Evolutionary conservation across 1,284 basidiomycete species (phyloP), one percentile per base, ranked within the genome.

Genomic region (Waitea zeae): DNA sequence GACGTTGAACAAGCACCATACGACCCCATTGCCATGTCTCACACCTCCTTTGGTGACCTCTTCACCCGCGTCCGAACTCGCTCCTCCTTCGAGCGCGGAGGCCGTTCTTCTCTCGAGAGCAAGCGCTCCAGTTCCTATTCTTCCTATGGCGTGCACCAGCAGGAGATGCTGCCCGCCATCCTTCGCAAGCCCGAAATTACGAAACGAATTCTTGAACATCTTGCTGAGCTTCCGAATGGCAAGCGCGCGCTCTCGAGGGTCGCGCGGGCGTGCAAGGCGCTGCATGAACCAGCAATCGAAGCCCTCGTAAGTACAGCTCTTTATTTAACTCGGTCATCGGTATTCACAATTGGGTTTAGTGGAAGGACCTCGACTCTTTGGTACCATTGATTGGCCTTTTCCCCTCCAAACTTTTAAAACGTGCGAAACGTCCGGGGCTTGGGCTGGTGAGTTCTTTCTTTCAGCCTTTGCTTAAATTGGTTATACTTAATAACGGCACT

Each of bases 331-430:
- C n/a, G n/a, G n/a, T n/a, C n/a, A n/a, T n/a, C n/a, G n/a, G n/a
- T n/a, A n/a, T n/a, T n/a, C n/a, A n/a, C n/a, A n/a, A n/a, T n/a
- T n/a, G n/a, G n/a, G n/a, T n/a, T n/a, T n/a, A n/a, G n/a, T 83
- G 79, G 79, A 69, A 62, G 48, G 79, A 83, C 46, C 55, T 83
- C 36, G 79, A 83, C 50, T 79, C 76, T 12, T 57, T 83, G 40
- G 52, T 71, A 30, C 79, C 79, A 3, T 57, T 83, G 37, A 56
- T 82, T 35, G 68, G 70, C 17, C 51, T 81, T 36, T 82, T 83
- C 50, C 78, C 79, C 9, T 58, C 56, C 38, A 57, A 62, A 39
- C 48, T 82, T 40, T 57, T 80, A 51, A 79, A 70, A 54, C 74
- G 68, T 49, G 58, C 70, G 38, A 66, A 68, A 38, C 70, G 66